Evolutionary conservation across 2,329 filamentous ascomycete species (phyloP), one percentile per base, ranked within the genome.

Genomic region (Ophiostoma himal-ulmi): DNA sequence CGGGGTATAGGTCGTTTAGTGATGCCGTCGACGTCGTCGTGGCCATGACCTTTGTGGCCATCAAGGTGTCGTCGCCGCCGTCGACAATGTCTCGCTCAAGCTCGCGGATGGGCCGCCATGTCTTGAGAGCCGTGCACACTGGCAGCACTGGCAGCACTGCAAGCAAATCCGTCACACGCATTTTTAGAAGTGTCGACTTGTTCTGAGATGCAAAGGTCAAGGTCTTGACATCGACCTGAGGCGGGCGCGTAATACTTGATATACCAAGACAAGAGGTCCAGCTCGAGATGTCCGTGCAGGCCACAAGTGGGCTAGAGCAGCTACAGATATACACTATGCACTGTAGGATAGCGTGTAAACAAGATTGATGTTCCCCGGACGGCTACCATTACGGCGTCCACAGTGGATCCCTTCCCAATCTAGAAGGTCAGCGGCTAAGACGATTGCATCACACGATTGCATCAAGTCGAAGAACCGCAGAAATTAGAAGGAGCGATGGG

Each of bases 1-100:
- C 79, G 10, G 79, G 79, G 73, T 82, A 83, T 10, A 44, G 37
- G 11, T 48, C 39, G 3, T 11, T 30, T 1, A 67, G 65, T 3
- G 65, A 48, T 7, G 11, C 5, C n/a, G n/a, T 66, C 65, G 65
- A 48, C 39, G 5, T 48, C 22, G 13, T 48, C 39, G 37, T 30
- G 39, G 44, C 13, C 11, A 26, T 13, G 62, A 17, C 62, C 10
- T 30, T 30, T 30, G 30, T 30, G 30, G 62, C 14, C 30, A 13
- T 26, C 5, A 22, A 20, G n/a, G n/a, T 26, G 37, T 66, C 20
- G 14, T 66, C 20, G 5, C 13, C 34, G 65, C 13, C 34, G 65
- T 67, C 39, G 17, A 65, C 62, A 65, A 65, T 65, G 65, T 67
- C 65, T 13, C 13, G 36, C 36, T 20, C 65, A 67, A 67, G 65